Percentiles rank a stretch among this genome's conserved stretches.
These are phyloP conservation scores for Tricholoma terreum DNA, from an alignment of 768 basidiomycete species.

Conservation along the genomic window DNA sequence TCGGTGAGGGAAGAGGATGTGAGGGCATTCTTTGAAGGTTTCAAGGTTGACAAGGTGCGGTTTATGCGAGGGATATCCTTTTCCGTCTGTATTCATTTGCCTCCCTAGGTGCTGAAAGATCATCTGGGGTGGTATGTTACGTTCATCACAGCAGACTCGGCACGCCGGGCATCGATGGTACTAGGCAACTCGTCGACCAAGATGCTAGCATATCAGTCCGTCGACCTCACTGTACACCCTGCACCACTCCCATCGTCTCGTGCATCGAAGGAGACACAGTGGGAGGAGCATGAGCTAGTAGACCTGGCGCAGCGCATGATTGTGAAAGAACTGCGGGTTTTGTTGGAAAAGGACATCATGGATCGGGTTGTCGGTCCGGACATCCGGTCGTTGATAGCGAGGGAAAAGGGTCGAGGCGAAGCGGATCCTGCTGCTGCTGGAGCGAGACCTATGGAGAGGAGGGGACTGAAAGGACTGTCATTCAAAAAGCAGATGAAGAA, in stretches of 20 bases:
- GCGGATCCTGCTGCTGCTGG: constrained; percentile 18
- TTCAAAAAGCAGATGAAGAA: constrained; percentile 46
- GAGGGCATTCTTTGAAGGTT: constrained; percentile 62
- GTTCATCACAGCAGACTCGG: constrained; percentile 60
- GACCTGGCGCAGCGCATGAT: constrained; percentile 55
- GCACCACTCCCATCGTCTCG: constrained; percentile 35
- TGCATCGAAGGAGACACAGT: constrained; percentile 40
- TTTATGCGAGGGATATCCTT: neutral
- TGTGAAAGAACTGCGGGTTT: constrained; percentile 48
- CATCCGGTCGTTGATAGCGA: constrained; percentile 48
- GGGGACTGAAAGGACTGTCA: constrained; percentile 44
- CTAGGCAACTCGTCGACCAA: constrained; percentile 46
- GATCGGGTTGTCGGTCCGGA: constrained; percentile 57
- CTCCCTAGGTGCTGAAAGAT: constrained; percentile 63
- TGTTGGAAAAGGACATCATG: constrained; percentile 64
- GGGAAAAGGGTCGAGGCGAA: constrained; percentile 44
- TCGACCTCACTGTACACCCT: constrained; percentile 50
- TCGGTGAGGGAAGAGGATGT: constrained; percentile 67
- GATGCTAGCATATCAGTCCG: constrained; percentile 57
- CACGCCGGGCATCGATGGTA: constrained; percentile 65
- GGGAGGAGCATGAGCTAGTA: constrained; percentile 52
- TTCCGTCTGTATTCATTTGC: constrained; percentile 7
- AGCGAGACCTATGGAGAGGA: constrained; percentile 31
- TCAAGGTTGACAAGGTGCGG: constrained; percentile 71
- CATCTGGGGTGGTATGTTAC: constrained; percentile 78